Evolutionary conservation across 495 filamentous ascomycete species (phyloP).

Genomic region (Penicillium samsonianum): DNA sequence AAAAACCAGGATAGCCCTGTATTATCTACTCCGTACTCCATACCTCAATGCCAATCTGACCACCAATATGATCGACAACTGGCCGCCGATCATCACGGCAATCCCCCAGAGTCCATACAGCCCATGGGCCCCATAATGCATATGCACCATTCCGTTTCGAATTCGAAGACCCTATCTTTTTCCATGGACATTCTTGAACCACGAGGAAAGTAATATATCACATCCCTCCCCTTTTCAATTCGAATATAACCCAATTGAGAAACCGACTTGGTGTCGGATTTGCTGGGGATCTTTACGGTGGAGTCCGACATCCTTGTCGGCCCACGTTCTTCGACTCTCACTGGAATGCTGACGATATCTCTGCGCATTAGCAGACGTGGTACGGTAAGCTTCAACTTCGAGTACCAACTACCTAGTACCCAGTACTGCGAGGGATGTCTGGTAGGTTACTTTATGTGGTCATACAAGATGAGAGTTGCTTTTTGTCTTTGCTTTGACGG

Average conservation of each 20-base stretch:
- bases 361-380: conserved; percentile 1
- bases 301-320: conserved; percentile 5
- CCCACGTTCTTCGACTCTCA: conserved; percentile 18
- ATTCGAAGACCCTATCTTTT: background rate
- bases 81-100: conserved; percentile 9
- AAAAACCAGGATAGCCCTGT: background rate
- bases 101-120: conserved; percentile 5
- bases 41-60: background rate
- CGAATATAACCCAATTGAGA: background rate
- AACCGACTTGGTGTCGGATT: conserved; percentile 7
- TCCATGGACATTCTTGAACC: background rate
- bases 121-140: background rate
- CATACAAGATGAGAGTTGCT: background rate
- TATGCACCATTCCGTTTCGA: background rate
- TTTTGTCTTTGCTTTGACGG: conserved; percentile 4
- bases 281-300: background rate
- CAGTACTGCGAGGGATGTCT: background rate
- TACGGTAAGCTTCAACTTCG: background rate
- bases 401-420: background rate
- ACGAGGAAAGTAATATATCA: background rate
- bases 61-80: conserved; percentile 15
- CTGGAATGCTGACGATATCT: conserved; percentile 11
- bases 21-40: background rate
- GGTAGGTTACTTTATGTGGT: background rate
- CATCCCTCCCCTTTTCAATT: background rate